Base-by-base conservation (phyloP, 1,284 basidiomycete genomes). In the Violaceomyces palustris region DNA sequence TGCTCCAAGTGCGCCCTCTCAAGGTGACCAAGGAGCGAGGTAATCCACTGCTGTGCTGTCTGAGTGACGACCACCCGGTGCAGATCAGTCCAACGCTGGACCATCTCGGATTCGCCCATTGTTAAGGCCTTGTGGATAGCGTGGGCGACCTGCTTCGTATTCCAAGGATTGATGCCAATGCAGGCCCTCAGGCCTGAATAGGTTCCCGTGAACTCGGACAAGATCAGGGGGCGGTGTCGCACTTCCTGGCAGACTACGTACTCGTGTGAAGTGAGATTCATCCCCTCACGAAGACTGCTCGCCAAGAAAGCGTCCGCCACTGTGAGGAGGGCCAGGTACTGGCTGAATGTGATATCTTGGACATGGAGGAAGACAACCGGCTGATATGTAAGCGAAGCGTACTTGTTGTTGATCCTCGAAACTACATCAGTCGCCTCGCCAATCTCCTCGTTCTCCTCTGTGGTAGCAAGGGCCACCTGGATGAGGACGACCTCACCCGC, bases 231-330 rank as follows among this genome's bases (percentile, higher is more conserved):
- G 22, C 85, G 77, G 50, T 83, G 80, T 44, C 77, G 76, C 43
- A 79, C 81, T 39, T 68, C 67, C 45, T 69, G 70, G 36, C 67
- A 74, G 69, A 87, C 85, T 11, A 90, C 86, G 69, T 83, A 90
- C 72, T 89, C 88, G 67, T 88, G 86, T 7, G 84, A 83, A 29
- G 85, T 77, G 42, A 88, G 74, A 23, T 87, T 87, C 88, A 90
- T 91, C 0, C 88, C 88, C 73, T 91, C 88, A 6, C 88, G 78
- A 67, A 91, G 74, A 69, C 83, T 85, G 2, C 86, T 86, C 22
- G 88, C 84, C 61, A 90, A 76, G 74, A 91, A 91, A n/a, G 84
- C 86, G 73, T 91, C 88, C 1, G 86, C 88, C 5, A 86, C 83
- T 3, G 80, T 87, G 35, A 90, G 76, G 26, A 90, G 76, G 8